Evolutionary conservation across 306 rosid genomes (phyloP).

Genomic region (Ormosia emarginata): DNA sequence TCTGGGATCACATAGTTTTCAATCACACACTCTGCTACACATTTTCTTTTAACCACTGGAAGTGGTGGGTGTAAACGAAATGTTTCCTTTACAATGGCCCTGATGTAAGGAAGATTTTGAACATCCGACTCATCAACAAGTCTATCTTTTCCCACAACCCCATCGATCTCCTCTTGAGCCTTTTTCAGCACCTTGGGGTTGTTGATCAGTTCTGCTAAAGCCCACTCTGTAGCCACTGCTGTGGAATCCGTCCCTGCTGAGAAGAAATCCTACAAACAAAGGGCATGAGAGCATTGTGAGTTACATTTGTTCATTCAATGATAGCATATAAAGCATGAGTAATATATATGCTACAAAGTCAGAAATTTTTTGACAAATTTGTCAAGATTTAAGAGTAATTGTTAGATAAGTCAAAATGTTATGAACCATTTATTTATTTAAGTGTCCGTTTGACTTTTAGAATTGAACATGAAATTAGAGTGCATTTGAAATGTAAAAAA

Average conservation of each 20-base stretch:
- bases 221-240: slow-evolving; percentile 36
- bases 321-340: too few relatives aligned
- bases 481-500: too few relatives aligned
- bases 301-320: neutral
- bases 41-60: slow-evolving; percentile 36
- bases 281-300: neutral
- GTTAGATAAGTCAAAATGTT: too few relatives aligned
- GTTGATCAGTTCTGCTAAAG: slow-evolving; percentile 49
- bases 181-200: slow-evolving; percentile 35
- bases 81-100: slow-evolving; percentile 51
- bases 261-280: slow-evolving; percentile 37
- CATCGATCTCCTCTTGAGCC: slow-evolving; percentile 39
- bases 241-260: slow-evolving; percentile 39
- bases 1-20: slow-evolving; percentile 31
- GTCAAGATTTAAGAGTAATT: too few relatives aligned
- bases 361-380: too few relatives aligned
- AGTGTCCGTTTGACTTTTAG: too few relatives aligned
- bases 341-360: too few relatives aligned
- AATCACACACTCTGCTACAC: slow-evolving; percentile 28
- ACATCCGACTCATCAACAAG: slow-evolving; percentile 40
- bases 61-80: slow-evolving; percentile 54
- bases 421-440: too few relatives aligned
- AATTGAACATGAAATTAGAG: too few relatives aligned
- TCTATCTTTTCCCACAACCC: slow-evolving; percentile 36
- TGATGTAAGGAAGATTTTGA: slow-evolving; percentile 46